phyloP scores from a whole-genome alignment of 768 basidiomycete genomes.

The Boletus subcaerulescens region DNA sequence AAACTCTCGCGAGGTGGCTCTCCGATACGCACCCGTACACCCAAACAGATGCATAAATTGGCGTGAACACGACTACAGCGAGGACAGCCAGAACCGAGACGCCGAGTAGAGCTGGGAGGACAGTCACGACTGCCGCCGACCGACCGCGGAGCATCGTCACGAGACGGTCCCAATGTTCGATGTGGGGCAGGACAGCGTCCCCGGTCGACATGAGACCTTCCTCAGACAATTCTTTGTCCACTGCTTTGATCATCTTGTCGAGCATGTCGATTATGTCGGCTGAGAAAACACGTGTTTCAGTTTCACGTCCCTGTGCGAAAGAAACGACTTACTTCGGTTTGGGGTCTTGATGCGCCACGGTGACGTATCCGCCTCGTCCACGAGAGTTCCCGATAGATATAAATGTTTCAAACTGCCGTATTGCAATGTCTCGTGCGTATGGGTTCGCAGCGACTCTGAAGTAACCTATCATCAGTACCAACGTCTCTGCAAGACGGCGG shows the following conservation, averaged over 20 bases:
- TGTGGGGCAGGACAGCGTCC: conserved; percentile 16
- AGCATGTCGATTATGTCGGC: conserved; percentile 16
- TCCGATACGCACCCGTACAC: conserved; percentile 9
- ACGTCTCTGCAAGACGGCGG: not conserved
- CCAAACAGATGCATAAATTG: conserved; percentile 6
- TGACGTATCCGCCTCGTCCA: conserved; percentile 14
- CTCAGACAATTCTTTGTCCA: conserved; percentile 18
- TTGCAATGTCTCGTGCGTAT: conserved; percentile 1
- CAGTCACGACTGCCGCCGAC: not conserved
- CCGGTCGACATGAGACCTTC: conserved; percentile 17
- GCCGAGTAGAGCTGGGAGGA: conserved; percentile 17
- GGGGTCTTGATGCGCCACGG: conserved; percentile 18
- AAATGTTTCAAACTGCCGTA: conserved; percentile 18
- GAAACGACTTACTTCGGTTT: conserved; percentile 9
- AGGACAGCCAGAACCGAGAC: conserved; percentile 19
- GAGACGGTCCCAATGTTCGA: conserved; percentile 22
- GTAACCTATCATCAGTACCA: not conserved
- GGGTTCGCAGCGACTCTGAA: conserved; percentile 10
- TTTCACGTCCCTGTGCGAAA: not conserved
- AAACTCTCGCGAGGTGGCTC: no score
- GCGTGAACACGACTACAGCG: conserved; percentile 2
- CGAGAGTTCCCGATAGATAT: conserved; percentile 12
- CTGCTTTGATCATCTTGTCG: conserved; percentile 18
- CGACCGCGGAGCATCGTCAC: not conserved
- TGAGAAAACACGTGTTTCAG: not conserved